Percentiles rank a stretch among this genome's conserved stretches.
Evolutionary conservation across 2,329 filamentous ascomycete genomes (phyloP).

Genomic region (Diaporthe australafricana): DNA sequence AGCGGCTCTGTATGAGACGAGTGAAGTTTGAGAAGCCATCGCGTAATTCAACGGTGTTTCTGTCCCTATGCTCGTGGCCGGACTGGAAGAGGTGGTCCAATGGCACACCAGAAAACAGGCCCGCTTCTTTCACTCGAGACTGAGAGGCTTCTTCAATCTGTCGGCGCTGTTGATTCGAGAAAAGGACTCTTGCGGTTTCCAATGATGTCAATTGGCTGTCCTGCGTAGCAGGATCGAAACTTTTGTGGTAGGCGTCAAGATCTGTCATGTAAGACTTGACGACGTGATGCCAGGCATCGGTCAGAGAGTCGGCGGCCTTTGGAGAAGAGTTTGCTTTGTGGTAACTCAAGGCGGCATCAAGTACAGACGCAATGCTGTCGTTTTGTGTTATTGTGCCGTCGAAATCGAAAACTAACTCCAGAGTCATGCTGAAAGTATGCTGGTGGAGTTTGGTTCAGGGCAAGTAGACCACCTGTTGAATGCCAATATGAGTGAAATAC

Average conservation of each 20-base stretch:
- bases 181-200: background rate
- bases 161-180: slow-evolving; percentile 43
- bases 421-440: background rate
- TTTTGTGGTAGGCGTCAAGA: slow-evolving; percentile 49
- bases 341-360: slow-evolving; percentile 54
- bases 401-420: slow-evolving; percentile 64
- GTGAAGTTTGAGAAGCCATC: slow-evolving; percentile 54
- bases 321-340: slow-evolving; percentile 38
- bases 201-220: background rate
- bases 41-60: slow-evolving; percentile 50
- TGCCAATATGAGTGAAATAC: background rate
- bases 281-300: slow-evolving; percentile 56
- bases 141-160: slow-evolving; percentile 60
- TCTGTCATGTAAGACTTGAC: slow-evolving; percentile 60
- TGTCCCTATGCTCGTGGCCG: slow-evolving; percentile 50
- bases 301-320: slow-evolving; percentile 38
- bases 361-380: slow-evolving; percentile 65
- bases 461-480: background rate
- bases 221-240: background rate
- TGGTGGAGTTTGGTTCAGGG: background rate
- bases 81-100: slow-evolving; percentile 49
- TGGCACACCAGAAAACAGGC: slow-evolving; percentile 57
- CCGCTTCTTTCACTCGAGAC: slow-evolving; percentile 53
- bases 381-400: slow-evolving; percentile 68
- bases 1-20: slow-evolving; percentile 12